Evolutionary conservation across 1,284 basidiomycete genomes (phyloP), one percentile per base, ranked within the genome.

Genomic region (Papiliotrema laurentii): DNA sequence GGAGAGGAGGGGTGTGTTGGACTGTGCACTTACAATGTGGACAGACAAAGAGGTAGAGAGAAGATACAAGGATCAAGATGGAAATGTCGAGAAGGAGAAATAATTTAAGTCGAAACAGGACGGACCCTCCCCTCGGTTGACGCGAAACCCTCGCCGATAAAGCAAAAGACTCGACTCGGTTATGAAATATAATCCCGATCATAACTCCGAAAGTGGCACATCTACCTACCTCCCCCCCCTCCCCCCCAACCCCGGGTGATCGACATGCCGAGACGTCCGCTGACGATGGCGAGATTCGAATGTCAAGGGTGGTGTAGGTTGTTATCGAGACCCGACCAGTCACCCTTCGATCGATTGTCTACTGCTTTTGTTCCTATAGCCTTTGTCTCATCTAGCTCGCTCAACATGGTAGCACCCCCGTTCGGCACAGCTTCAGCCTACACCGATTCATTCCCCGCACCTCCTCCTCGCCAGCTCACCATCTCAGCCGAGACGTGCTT

Each of bases 401-500:
- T 7, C 36, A 50, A 22, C 21, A 66, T 68, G 63, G 45, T 54
- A 11, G 56, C 56, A 14, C 63, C 61, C 27, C 68, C 67, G 16
- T 71, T 69, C 48, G 72, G 72, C 14, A 65, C 69, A n/a, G 61
- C 64, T 16, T 69, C 66, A 13, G 72, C 72, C 2, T 74, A 74
- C 47, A 59, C 65, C n/a, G 71, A 74, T 53, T 63, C 71, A 1
- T 72, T 74, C 46, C 70, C 70, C n/a, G 49, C 64, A 2, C 63
- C 71, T 4, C 64, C 69, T 24, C 66, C 68, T 1, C 53, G 55
- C 28, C 58, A 64, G 30, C 55, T 73, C 19, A 71, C 71, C 2
- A 60, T 74, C 25, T 53, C 61, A 21, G 59, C 68, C 2, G 70
- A 71, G 49, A 72, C 87, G 63, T 93, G 89, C 63, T 81, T 83